Conservation (phyloP, 140 eudicot species). For the Bidens hawaiensis region DNA sequence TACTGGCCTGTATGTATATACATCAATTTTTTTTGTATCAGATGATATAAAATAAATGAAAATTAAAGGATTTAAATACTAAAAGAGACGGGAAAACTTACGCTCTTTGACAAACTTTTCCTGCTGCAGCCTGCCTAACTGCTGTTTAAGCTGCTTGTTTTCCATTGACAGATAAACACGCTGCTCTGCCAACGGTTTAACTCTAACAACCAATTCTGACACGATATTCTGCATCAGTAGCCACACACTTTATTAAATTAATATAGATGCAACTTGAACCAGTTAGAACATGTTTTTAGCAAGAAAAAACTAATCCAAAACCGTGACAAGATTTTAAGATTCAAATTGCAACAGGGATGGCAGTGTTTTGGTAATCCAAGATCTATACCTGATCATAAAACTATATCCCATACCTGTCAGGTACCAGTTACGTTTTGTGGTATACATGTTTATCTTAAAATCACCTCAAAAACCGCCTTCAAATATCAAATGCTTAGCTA, state of each 20-base stretch:
- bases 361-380: no score
- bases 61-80: neutral
- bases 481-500: no score
- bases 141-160: slow-evolving; percentile 62
- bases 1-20: slow-evolving; percentile 46
- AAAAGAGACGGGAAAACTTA: slow-evolving; percentile 19
- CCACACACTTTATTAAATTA: neutral
- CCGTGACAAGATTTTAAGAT: no score
- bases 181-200: slow-evolving; percentile 50
- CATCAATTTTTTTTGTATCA: neutral
- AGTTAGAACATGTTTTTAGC: no score
- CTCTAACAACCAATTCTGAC: slow-evolving; percentile 57
- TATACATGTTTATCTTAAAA: no score
- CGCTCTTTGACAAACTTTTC: slow-evolving; percentile 60
- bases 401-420: no score
- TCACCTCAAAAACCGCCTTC: no score
- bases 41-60: neutral
- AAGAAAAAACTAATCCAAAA: no score
- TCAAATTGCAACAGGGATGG: no score
- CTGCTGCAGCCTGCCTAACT: slow-evolving; percentile 52
- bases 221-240: slow-evolving; percentile 51
- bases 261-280: neutral
- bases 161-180: slow-evolving; percentile 58
- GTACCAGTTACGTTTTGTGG: no score
- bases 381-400: no score